Percentiles rank a stretch among this genome's conserved stretches.
These are phyloP conservation scores for Triticum dicoccoides DNA, from an alignment of 176 grass and related monocot genomes.

Conservation along the genomic window DNA sequence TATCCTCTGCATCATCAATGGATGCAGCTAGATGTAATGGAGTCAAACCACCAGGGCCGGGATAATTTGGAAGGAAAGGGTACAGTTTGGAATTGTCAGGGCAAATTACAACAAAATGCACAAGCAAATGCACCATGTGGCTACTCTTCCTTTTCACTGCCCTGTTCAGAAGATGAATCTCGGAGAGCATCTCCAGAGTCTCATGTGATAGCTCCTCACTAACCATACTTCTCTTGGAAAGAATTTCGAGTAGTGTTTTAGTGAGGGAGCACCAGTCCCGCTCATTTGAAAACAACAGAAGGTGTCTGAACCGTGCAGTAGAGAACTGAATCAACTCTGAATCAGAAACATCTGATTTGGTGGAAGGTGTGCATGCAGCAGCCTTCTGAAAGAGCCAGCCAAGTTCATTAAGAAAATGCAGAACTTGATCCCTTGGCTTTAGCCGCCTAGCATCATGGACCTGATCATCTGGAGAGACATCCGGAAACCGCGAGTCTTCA, in stretches of 20 bases:
- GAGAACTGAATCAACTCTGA: slow-evolving; percentile 62
- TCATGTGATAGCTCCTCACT: slow-evolving; percentile 59
- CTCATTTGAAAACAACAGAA: slow-evolving; percentile 84
- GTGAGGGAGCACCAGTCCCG: slow-evolving; percentile 82
- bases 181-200: slow-evolving; percentile 70
- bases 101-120: slow-evolving; percentile 57
- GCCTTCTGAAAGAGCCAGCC: slow-evolving; percentile 95
- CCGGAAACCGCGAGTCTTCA: slow-evolving; percentile 45
- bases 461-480: slow-evolving; percentile 60
- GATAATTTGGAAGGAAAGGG: slow-evolving; percentile 62
- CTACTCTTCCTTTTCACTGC: slow-evolving; percentile 89
- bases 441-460: slow-evolving; percentile 25
- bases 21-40: slow-evolving; percentile 87
- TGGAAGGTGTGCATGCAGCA: slow-evolving; percentile 19
- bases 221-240: slow-evolving; percentile 61
- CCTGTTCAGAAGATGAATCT: slow-evolving; percentile 81
- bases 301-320: slow-evolving; percentile 61
- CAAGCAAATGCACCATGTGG: slow-evolving; percentile 76
- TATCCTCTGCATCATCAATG: slow-evolving; percentile 54
- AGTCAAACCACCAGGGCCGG: slow-evolving; percentile 81
- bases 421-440: slow-evolving; percentile 57
- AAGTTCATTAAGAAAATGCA: slow-evolving; percentile 96
- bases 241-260: slow-evolving; percentile 82
- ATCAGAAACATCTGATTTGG: slow-evolving; percentile 26
- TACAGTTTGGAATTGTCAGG: slow-evolving; percentile 55